Evolutionary conservation across 805 yeast genomes (phyloP).

Genomic region (Candida hispaniensis): DNA sequence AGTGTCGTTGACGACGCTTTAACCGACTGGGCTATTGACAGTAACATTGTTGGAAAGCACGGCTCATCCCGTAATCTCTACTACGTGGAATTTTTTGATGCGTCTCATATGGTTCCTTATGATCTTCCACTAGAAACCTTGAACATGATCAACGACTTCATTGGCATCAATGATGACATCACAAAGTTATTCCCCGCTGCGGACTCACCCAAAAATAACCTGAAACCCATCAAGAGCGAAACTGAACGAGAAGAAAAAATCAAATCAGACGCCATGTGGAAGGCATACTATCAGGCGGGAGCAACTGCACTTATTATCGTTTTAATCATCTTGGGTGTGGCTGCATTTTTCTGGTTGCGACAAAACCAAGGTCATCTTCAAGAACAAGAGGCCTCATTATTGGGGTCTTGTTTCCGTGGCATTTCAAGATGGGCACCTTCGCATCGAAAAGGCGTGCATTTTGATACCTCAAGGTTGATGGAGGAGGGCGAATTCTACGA

Average conservation of each 20-base stretch:
- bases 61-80: constrained; percentile 63
- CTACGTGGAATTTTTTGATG: constrained; percentile 56
- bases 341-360: constrained; percentile 22
- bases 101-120: constrained; percentile 92
- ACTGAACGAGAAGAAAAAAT: constrained; percentile 22
- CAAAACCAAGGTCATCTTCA: constrained; percentile 19
- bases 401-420: constrained; percentile 15
- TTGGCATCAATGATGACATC: constrained; percentile 20
- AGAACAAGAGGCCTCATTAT: constrained; percentile 13
- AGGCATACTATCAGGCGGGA: constrained; percentile 33
- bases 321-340: constrained; percentile 19
- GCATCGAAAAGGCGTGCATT: constrained; percentile 3
- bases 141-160: constrained; percentile 49
- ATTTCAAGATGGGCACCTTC: constrained; percentile 12
- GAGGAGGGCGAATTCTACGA: constrained; percentile 15
- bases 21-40: constrained; percentile 39
- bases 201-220: constrained; percentile 7
- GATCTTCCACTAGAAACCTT: constrained; percentile 63
- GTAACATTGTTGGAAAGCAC: constrained; percentile 34
- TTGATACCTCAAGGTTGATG: constrained; percentile 6
- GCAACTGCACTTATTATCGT: constrained; percentile 30
- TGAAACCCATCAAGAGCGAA: too few relatives aligned
- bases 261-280: constrained; percentile 28
- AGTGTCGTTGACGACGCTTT: constrained; percentile 23
- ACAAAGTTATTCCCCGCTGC: constrained; percentile 1